Percentiles rank a stretch among this genome's conserved stretches.
Evolutionary conservation across 1,139 yeast genomes (phyloP).

Genomic region (Pichia sorboxylosa): DNA sequence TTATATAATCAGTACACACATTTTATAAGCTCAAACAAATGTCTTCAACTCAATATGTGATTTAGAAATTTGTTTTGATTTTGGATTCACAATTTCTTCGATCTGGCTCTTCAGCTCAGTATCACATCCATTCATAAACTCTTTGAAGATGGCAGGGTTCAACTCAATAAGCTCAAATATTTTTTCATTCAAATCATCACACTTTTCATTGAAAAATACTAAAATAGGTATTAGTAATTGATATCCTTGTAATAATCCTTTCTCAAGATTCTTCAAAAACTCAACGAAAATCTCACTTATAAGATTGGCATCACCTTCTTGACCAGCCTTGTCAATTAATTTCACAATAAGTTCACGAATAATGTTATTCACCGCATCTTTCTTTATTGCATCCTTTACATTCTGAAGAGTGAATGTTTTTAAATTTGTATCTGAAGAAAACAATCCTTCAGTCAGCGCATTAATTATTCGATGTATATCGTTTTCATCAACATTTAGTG

Average conservation of each 20-base stretch:
- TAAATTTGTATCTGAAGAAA: constrained; percentile 25
- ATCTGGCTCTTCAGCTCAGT: constrained; percentile 30
- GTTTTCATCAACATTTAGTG: constrained; percentile 24
- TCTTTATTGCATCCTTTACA: too few relatives aligned
- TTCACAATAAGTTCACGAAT: too few relatives aligned
- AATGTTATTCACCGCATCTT: too few relatives aligned
- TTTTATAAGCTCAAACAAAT: constrained; percentile 14
- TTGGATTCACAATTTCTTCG: constrained; percentile 25
- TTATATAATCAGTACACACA: background rate
- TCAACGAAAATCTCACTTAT: constrained; percentile 45
- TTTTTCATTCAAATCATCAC: constrained; percentile 32
- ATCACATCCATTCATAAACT: constrained; percentile 14
- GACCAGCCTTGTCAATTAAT: too few relatives aligned
- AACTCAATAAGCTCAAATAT: constrained; percentile 39
- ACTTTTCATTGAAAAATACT: constrained; percentile 27
- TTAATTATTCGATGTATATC: constrained; percentile 29
- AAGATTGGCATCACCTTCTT: too few relatives aligned
- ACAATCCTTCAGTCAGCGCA: constrained; percentile 28
- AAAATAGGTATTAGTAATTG: constrained; percentile 41
- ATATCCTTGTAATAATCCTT: constrained; percentile 27
- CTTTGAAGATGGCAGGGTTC: constrained; percentile 44
- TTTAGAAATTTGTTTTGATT: background rate
- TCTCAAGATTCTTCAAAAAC: constrained; percentile 23
- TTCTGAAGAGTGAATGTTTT: constrained; percentile 34
- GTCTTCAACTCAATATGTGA: constrained; percentile 21